Base-by-base conservation (phyloP, 2,329 filamentous ascomycete species). In the Fusarium anthophilum region DNA sequence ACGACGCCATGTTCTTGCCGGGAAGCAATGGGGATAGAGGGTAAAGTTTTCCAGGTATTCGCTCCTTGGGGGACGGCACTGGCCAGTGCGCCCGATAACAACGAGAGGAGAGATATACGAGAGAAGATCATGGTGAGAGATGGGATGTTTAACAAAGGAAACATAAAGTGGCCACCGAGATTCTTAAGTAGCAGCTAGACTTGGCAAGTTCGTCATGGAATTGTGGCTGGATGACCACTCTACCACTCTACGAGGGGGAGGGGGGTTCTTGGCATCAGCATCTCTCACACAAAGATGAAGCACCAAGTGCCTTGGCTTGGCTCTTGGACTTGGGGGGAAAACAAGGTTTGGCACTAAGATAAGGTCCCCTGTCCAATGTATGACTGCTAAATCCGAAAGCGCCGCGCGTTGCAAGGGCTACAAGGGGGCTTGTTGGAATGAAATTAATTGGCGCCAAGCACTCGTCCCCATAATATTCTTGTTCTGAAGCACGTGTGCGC, bases 1-100 rank as follows among this genome's bases (percentile, higher is more conserved):
- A 77, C 76, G 0, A 75, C 76, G 6, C 73, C 62, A 45, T 80
- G 79, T 53, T 81, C 80, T 61, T 80, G 80, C 28, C 74, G 77
- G 9, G 79, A 67, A 13, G 70, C 69, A 41, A 74, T 57, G 5
- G 78, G 72, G 8, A 80, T 79, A 2, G 75, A 53, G 9, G 77
- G 51, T 8, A 80, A 53, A 8, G 60, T 62, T 37, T 75, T 56
- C 79, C 79, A 81, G 22, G 44, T 56, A 3, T 65, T 69, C 15
- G 45, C 54, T 30, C 48, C n/a, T 22, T 74, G 71, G 8, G 45
- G 71, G 0, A 59, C 20, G 3, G 54, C 56, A 37, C 62, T 68
- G 18, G 71, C 62, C 24, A 73, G n/a, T 17, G 58, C 35, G 24
- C 48, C 63, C 20, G 58, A 37, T 28, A 54, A 50, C 9, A 74